phyloP scores from a whole-genome alignment of 331 rosid species.

The Rosa hybrid region DNA sequence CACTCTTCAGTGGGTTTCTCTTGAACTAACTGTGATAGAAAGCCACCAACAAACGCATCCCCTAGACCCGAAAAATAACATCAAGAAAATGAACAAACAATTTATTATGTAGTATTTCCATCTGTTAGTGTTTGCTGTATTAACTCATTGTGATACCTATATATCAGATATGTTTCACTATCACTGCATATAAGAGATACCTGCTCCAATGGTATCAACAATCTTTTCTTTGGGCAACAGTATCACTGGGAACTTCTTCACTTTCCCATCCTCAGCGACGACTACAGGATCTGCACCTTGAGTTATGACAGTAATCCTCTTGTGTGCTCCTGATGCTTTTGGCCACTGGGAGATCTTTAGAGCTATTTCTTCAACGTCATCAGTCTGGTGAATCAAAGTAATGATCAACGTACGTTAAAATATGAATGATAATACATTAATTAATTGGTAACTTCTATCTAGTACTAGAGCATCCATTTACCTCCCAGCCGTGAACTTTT shows the following conservation, averaged over 20 bases:
- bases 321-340: constrained; percentile 76
- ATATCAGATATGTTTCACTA: too few species aligned
- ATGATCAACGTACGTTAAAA: not conserved
- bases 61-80: constrained; percentile 38
- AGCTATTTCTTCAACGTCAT: constrained; percentile 87
- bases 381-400: constrained; percentile 45
- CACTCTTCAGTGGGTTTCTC: constrained; percentile 76
- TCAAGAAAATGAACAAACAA: too few species aligned
- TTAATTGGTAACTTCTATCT: not conserved
- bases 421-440: not conserved
- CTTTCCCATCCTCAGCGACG: constrained; percentile 88
- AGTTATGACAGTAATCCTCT: constrained; percentile 86
- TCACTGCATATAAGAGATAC: constrained; percentile 24
- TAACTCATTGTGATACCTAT: too few species aligned
- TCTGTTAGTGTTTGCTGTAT: too few species aligned
- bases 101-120: too few species aligned
- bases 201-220: constrained; percentile 90
- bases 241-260: constrained; percentile 61
- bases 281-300: constrained; percentile 91
- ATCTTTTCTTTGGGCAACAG: constrained; percentile 77
- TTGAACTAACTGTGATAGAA: constrained; percentile 72
- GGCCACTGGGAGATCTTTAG: constrained; percentile 84
- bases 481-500: constrained; percentile 92
- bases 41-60: constrained; percentile 96
- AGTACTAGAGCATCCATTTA: constrained; percentile 25